phyloP scores from a whole-genome alignment of 2,329 filamentous ascomycete species.

The Aspergillus arachidicola region DNA sequence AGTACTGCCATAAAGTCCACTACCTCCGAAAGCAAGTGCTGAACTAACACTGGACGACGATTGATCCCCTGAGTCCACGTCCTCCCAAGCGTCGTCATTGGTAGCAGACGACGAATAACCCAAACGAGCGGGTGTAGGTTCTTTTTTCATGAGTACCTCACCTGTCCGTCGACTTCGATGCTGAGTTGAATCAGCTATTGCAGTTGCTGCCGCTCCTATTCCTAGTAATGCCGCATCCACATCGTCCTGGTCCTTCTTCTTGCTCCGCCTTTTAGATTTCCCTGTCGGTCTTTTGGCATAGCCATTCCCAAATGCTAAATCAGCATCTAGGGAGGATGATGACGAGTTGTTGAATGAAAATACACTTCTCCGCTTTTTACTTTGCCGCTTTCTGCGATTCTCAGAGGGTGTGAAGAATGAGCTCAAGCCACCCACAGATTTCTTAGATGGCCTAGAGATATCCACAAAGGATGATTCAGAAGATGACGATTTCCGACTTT shows the following conservation, averaged over 20 bases:
- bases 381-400: conserved; percentile 52
- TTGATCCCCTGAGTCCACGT: conserved; percentile 58
- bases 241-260: conserved; percentile 31
- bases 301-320: conserved; percentile 68
- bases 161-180: conserved; percentile 39
- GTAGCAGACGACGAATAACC: conserved; percentile 29
- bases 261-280: conserved; percentile 39
- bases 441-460: conserved; percentile 61
- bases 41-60: conserved; percentile 57
- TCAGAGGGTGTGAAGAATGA: conserved; percentile 67
- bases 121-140: conserved; percentile 29
- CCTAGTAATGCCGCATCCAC: conserved; percentile 52
- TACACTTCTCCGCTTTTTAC: conserved; percentile 52
- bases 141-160: conserved; percentile 35
- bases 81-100: conserved; percentile 60
- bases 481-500: conserved; percentile 46
- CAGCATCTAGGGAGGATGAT: conserved; percentile 68
- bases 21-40: conserved; percentile 63
- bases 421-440: conserved; percentile 54
- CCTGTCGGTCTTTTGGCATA: conserved; percentile 42
- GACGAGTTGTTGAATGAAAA: conserved; percentile 65
- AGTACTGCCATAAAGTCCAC: conserved; percentile 47
- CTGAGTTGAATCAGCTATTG: conserved; percentile 45
- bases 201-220: conserved; percentile 51
- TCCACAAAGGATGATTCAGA: conserved; percentile 65